A percentile compares a stretch with the other conserved stretches of the same genome.
These are phyloP conservation scores for Lenzites betulinus DNA, from an alignment of 768 basidiomycete species.

Conservation along the genomic window DNA sequence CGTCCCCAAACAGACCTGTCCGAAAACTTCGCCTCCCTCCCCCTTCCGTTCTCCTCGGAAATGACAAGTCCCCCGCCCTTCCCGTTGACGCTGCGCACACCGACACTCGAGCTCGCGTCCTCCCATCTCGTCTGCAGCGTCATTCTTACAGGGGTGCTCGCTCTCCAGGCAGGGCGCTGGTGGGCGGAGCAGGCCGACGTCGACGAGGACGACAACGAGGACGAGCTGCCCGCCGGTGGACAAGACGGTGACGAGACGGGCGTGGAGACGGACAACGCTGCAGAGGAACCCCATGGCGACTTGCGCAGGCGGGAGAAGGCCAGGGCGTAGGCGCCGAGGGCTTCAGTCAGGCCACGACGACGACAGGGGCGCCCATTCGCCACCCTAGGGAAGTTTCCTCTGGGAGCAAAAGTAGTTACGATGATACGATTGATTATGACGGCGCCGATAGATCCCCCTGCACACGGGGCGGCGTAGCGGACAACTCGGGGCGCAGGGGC, in stretches of 20 bases:
- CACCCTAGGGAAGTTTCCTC: not conserved
- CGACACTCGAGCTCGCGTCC: constrained; percentile 79
- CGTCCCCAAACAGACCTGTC: constrained; percentile 48
- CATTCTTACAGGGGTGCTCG: constrained; percentile 82
- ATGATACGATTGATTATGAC: constrained; percentile 4
- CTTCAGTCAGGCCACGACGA: not conserved
- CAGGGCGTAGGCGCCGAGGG: not conserved
- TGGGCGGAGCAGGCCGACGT: constrained; percentile 80
- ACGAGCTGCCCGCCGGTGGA: not conserved
- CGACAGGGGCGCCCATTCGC: not conserved
- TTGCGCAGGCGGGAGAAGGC: constrained; percentile 13
- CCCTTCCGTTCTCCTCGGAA: constrained; percentile 34
- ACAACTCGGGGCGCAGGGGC: not conserved
- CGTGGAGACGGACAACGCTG: constrained; percentile 16
- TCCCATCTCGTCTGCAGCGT: constrained; percentile 86
- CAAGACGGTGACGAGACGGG: constrained; percentile 6
- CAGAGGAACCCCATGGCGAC: constrained; percentile 6
- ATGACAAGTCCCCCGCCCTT: constrained; percentile 47
- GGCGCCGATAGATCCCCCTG: not conserved
- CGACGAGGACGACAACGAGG: constrained; percentile 50
- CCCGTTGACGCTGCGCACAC: constrained; percentile 59
- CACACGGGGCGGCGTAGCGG: not conserved
- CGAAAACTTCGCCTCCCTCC: constrained; percentile 59
- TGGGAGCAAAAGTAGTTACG: constrained; percentile 16
- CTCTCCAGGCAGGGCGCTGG: constrained; percentile 80